These are phyloP conservation scores for Hemileccinum rubropunctum DNA, from an alignment of 768 basidiomycete genomes.

Conservation along the genomic window DNA sequence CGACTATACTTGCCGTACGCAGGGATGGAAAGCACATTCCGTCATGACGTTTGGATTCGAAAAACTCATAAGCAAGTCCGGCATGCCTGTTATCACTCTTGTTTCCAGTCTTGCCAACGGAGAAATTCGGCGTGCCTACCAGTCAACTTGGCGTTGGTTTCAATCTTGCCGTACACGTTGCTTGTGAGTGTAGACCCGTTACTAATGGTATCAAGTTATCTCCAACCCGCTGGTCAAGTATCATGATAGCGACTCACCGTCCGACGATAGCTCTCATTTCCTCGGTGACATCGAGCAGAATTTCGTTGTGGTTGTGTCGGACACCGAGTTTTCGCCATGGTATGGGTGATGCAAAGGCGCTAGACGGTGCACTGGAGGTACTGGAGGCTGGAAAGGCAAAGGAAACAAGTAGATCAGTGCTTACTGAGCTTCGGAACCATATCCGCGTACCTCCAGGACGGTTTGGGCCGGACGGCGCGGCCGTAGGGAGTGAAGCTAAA, in stretches of 20 bases:
- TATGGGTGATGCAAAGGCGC: conserved; percentile 81
- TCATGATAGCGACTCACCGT: conserved; percentile 17
- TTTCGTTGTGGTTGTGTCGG: conserved; percentile 84
- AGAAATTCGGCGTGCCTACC: conserved; percentile 41
- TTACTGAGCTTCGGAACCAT: background rate
- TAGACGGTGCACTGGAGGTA: conserved; percentile 39
- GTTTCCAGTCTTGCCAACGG: background rate
- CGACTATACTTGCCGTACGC: conserved; percentile 64
- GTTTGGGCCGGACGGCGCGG: conserved; percentile 24
- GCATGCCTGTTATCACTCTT: conserved; percentile 56
- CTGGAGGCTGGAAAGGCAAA: conserved; percentile 15
- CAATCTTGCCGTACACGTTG: conserved; percentile 74
- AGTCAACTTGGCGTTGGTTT: conserved; percentile 72
- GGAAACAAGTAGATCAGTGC: background rate
- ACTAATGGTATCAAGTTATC: conserved; percentile 35
- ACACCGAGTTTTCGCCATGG: conserved; percentile 90
- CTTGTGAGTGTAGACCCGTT: conserved; percentile 66
- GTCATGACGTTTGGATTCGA: conserved; percentile 67
- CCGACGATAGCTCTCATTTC: conserved; percentile 55
- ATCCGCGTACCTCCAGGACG: conserved; percentile 27
- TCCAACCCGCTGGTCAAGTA: background rate
- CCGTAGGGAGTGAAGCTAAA: conserved; percentile 37
- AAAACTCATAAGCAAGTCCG: conserved; percentile 81
- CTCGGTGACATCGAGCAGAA: conserved; percentile 90
- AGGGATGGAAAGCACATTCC: conserved; percentile 90